Evolutionary conservation across 345 rosid genomes (phyloP).

Genomic region (Eucalyptus polybractea): DNA sequence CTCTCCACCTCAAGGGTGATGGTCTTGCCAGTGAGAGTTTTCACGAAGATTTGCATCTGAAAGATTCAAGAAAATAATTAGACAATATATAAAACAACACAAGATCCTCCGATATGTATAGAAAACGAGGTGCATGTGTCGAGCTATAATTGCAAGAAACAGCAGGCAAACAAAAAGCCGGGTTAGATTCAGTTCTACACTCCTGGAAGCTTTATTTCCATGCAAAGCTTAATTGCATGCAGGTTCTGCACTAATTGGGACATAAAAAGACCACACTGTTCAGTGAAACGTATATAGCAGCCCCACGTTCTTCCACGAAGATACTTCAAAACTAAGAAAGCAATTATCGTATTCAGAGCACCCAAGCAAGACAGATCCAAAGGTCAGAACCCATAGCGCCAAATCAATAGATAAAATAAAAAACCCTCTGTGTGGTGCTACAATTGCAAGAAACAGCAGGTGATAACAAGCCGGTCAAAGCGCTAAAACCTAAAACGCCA

Average conservation of each 20-base stretch:
- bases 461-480: background rate
- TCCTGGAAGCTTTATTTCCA: background rate
- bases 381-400: fast-evolving
- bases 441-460: background rate
- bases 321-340: background rate
- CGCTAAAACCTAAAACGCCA: background rate
- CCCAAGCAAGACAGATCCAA: background rate
- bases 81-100: background rate
- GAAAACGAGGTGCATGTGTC: fast-evolving
- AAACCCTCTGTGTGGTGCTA: background rate
- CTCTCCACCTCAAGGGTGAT: constrained; percentile 30
- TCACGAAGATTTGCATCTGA: background rate
- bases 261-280: background rate
- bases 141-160: background rate
- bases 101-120: background rate
- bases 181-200: background rate
- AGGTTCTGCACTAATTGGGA: background rate
- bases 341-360: background rate
- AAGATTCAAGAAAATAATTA: background rate
- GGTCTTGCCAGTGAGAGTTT: constrained; percentile 9
- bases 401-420: background rate
- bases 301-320: background rate
- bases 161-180: background rate
- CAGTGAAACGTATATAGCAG: background rate
- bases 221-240: background rate